Conservation (phyloP, 768 basidiomycete species). For the Chalciporus pseudorubinellus region DNA sequence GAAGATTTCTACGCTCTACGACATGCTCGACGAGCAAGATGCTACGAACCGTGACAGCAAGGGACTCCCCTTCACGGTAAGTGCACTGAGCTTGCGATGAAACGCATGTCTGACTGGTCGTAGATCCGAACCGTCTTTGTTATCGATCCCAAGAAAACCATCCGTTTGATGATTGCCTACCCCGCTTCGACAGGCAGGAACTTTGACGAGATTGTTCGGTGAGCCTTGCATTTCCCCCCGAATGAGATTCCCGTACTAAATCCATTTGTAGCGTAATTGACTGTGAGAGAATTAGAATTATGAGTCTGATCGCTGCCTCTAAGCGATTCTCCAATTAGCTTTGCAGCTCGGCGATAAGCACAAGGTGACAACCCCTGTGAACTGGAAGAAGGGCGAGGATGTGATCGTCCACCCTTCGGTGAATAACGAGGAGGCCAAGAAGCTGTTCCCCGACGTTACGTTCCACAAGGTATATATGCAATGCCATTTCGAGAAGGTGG, state of each 20-base stretch:
- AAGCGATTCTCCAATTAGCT: constrained; percentile 38
- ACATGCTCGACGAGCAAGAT: constrained; percentile 97
- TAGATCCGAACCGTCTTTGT: constrained; percentile 95
- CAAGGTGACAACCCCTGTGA: constrained; percentile 84
- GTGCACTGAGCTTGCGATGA: not conserved
- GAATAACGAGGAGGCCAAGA: constrained; percentile 84
- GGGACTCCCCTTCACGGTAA: constrained; percentile 90
- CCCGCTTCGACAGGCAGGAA: constrained; percentile 96
- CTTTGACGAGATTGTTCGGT: constrained; percentile 73
- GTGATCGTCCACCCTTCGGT: constrained; percentile 91
- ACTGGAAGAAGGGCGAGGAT: constrained; percentile 92
- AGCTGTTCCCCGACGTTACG: constrained; percentile 81
- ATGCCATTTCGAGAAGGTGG: not conserved
- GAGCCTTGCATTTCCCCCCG: constrained; percentile 5
- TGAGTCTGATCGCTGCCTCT: constrained; percentile 28
- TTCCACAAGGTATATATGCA: constrained; percentile 64
- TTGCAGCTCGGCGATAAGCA: constrained; percentile 90
- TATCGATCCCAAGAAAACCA: constrained; percentile 95
- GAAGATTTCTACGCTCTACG: constrained; percentile 81
- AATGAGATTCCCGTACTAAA: constrained; percentile 3
- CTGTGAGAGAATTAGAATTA: constrained; percentile 39
- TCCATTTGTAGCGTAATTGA: constrained; percentile 65
- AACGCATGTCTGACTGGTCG: not conserved
- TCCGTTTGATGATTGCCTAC: constrained; percentile 87
- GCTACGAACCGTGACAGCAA: constrained; percentile 82